Percentiles rank a stretch among this genome's conserved stretches.
phyloP scores from a whole-genome alignment of 768 basidiomycete species.

The Russula earlei region DNA sequence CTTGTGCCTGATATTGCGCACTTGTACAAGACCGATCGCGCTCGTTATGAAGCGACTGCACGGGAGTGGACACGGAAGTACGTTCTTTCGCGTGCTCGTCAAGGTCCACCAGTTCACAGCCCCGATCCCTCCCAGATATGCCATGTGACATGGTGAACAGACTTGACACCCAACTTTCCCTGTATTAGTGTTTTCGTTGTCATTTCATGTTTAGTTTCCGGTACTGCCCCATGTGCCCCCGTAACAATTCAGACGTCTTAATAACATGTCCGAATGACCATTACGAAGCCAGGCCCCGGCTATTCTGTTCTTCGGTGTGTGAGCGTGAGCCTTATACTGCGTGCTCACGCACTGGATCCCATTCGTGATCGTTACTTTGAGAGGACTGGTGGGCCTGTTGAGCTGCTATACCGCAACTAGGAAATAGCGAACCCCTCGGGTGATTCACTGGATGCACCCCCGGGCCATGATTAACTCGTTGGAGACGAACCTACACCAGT shows the following conservation, averaged over 20 bases:
- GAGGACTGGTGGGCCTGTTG: too few relatives aligned
- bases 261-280: constrained; percentile 2
- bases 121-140: constrained; percentile 16
- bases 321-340: too few relatives aligned
- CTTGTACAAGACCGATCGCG: constrained; percentile 97
- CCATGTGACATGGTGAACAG: constrained; percentile 16
- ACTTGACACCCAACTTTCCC: constrained; percentile 2
- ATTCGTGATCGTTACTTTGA: too few relatives aligned
- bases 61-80: constrained; percentile 99
- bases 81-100: constrained; percentile 24
- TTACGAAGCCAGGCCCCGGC: neutral
- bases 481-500: too few relatives aligned
- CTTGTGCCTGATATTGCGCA: constrained; percentile 98
- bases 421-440: too few relatives aligned
- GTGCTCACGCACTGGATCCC: too few relatives aligned
- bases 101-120: neutral
- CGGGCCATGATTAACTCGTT: too few relatives aligned
- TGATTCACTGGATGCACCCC: too few relatives aligned
- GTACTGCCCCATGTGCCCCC: constrained; percentile 7
- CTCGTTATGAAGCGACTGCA: constrained; percentile 95
- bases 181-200: constrained; percentile 19
- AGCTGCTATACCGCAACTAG: too few relatives aligned
- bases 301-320: neutral
- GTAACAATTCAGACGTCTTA: constrained; percentile 17
- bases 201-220: constrained; percentile 11